Conservation (phyloP, 345 rosid species). For the Heritiera littoralis region DNA sequence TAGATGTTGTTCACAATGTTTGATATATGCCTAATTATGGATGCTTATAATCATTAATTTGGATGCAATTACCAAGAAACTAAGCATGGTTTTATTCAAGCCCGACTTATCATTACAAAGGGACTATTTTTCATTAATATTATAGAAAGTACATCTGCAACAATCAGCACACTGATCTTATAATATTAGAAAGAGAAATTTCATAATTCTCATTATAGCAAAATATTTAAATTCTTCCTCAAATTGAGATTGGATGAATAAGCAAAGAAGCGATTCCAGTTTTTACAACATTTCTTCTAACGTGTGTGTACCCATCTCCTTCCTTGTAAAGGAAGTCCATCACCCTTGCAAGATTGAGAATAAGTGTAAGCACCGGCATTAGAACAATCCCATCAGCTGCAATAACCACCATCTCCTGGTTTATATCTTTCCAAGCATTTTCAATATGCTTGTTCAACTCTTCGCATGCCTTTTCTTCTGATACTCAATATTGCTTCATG, state of each 20-base stretch:
- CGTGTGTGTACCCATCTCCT: constrained; percentile 10
- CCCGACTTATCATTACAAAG: too few species aligned
- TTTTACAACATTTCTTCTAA: background rate
- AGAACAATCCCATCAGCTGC: background rate
- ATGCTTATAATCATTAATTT: too few species aligned
- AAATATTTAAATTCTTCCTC: background rate
- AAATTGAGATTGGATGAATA: background rate
- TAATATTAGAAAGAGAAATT: too few species aligned
- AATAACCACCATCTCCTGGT: constrained; percentile 7
- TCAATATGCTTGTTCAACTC: constrained; percentile 13
- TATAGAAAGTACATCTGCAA: too few species aligned
- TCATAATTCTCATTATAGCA: too few species aligned
- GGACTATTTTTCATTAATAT: too few species aligned
- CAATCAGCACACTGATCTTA: too few species aligned
- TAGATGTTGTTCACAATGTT: too few species aligned
- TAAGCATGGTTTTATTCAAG: too few species aligned
- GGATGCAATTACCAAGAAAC: too few species aligned
- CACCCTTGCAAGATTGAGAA: constrained; percentile 22
- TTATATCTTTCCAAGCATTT: constrained; percentile 32
- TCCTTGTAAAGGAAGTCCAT: constrained; percentile 25
- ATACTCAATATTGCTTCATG: background rate
- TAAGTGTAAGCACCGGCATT: constrained; percentile 11
- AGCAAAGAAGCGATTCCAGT: background rate
- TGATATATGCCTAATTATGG: too few species aligned
- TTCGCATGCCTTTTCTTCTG: background rate